Evolutionary conservation across 306 rosid genomes (phyloP), one percentile per base, ranked within the genome.

Genomic region (Vigna mungo): DNA sequence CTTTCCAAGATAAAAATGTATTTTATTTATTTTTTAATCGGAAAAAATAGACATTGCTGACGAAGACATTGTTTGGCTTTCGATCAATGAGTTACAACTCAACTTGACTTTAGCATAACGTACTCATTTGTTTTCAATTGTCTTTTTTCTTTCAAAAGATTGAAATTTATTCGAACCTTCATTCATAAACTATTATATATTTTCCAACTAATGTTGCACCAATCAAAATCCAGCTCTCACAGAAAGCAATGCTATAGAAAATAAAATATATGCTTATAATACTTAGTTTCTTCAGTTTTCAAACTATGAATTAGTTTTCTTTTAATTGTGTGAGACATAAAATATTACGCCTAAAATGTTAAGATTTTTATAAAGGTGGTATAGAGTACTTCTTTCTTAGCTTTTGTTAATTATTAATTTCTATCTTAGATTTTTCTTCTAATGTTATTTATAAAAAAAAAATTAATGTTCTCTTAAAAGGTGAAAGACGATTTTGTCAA

Each of bases 201-300:
- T 79, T 80, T 72, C 58, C 32, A 20, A 44, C 55, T 54, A 55
- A 14, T 54, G 55, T 74, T 71, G 14, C 76, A 55, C 69, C 79
- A 47, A 80, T 66, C 84, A 55, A 34, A 80, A 56, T 80, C 71
- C 80, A 74, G 65, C 80, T 81, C 37, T 7, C 9, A 74, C 71
- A n/a, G 48, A 68, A 58, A 74, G 61, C 71, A 74, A 27, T 67
- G 64, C 61, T 75, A 36, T 48, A 27, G 20, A 7, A 5, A 62
- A 18, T 60, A 60, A 37, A 6, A 39, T 8, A 41, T 9, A 1
- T 9, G 9, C 8, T 7, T 7, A 7, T 7, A 39, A 39, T 7
- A 41, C 46, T 41, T 41, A 9, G 3, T 41, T 41, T 41, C 46
- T 9, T 41, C 13, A 41, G 2, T 41, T 41, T 41, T 41, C 46